Conservation (phyloP, 1,139 yeast genomes). For the Zygosaccharomyces sapae region DNA sequence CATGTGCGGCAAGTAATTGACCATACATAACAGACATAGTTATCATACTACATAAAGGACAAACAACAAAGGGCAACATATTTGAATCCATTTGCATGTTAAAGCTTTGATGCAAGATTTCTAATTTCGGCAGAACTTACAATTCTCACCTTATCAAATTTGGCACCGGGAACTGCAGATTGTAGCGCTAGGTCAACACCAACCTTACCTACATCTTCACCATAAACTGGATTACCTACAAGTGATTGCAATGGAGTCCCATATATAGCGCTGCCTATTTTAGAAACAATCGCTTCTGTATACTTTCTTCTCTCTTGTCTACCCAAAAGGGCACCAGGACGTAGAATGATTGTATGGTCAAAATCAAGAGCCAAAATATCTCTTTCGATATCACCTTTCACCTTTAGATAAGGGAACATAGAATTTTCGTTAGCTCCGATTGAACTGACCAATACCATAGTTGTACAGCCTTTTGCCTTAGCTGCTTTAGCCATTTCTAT, state of each 20-base stretch:
- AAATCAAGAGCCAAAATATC: constrained; percentile 55
- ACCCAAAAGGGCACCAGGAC: constrained; percentile 70
- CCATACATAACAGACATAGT: too few species aligned
- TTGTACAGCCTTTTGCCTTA: constrained; percentile 57
- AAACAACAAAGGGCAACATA: too few species aligned
- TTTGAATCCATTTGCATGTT: too few species aligned
- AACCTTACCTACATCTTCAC: constrained; percentile 47
- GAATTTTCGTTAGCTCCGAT: constrained; percentile 55
- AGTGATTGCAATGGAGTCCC: constrained; percentile 38
- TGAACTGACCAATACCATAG: constrained; percentile 61
- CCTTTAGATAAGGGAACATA: constrained; percentile 50
- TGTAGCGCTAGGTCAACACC: constrained; percentile 40
- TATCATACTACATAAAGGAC: too few species aligned
- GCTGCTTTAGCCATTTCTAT: constrained; percentile 65
- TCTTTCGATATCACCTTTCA: constrained; percentile 64
- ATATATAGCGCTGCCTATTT: constrained; percentile 38
- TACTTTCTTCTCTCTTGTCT: constrained; percentile 46
- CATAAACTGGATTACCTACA: constrained; percentile 43
- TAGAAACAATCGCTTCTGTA: constrained; percentile 32
- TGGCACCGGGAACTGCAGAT: constrained; percentile 8
- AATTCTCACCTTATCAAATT: constrained; percentile 25
- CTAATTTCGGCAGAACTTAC: constrained; percentile 30
- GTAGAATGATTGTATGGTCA: constrained; percentile 60
- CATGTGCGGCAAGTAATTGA: too few species aligned
- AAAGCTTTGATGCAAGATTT: constrained; percentile 16